Conservation (phyloP, 352 stramenopile genomes). For the Phytophthora quininea region DNA sequence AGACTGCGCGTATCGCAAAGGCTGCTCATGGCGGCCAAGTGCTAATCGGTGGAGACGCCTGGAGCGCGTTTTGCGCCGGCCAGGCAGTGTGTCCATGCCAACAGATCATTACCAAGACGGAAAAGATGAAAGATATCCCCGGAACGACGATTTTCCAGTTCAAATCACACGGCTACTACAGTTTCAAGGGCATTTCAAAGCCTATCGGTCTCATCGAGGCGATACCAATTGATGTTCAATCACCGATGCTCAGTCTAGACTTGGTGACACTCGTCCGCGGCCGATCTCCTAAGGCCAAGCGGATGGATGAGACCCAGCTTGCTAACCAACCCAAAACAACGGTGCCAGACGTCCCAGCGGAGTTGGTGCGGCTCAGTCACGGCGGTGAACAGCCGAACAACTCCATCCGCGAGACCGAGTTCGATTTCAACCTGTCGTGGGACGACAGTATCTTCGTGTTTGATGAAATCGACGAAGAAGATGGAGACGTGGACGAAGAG, state of each 20-base stretch:
- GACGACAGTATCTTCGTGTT: slow-evolving; percentile 80
- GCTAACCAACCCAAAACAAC: slow-evolving; percentile 52
- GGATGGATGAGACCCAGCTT: slow-evolving; percentile 59
- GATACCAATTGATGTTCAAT: slow-evolving; percentile 72
- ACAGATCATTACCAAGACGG: slow-evolving; percentile 46
- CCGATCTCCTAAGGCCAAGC: slow-evolving; percentile 62
- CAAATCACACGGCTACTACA: slow-evolving; percentile 83
- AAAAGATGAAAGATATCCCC: slow-evolving; percentile 50
- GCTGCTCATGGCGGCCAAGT: slow-evolving; percentile 79
- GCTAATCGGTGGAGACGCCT: slow-evolving; percentile 82
- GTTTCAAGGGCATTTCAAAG: slow-evolving; percentile 86
- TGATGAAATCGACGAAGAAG: slow-evolving; percentile 62
- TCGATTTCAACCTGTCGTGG: slow-evolving; percentile 71
- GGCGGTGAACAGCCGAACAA: slow-evolving; percentile 71
- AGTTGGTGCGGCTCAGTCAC: slow-evolving; percentile 67
- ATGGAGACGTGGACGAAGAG: slow-evolving; percentile 47
- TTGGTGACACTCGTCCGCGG: slow-evolving; percentile 39
- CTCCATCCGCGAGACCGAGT: slow-evolving; percentile 86
- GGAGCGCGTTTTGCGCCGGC: slow-evolving; percentile 63
- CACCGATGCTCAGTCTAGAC: slow-evolving; percentile 49
- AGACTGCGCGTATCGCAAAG: slow-evolving; percentile 88
- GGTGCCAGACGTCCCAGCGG: slow-evolving; percentile 54
- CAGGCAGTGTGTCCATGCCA: slow-evolving; percentile 39
- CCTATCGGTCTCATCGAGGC: slow-evolving; percentile 83
- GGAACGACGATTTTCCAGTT: slow-evolving; percentile 82